A percentile compares a stretch with the other conserved stretches of the same genome.
These are phyloP conservation scores for Amphichorda felina DNA, from an alignment of 2,329 filamentous ascomycete species.

Conservation along the genomic window DNA sequence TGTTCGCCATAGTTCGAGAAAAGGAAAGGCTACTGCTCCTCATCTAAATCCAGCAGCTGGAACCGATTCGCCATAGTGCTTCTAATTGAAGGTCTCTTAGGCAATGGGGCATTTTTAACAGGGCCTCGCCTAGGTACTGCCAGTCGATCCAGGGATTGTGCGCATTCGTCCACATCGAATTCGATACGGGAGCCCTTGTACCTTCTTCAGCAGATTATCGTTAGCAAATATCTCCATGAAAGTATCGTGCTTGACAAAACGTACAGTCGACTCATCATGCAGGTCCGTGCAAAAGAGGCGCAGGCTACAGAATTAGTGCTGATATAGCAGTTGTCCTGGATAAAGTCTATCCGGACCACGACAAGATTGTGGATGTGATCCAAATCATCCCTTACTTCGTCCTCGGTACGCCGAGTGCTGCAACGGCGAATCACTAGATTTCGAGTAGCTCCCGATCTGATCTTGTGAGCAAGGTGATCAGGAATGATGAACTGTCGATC, in stretches of 20 bases:
- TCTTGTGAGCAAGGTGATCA: constrained; percentile 50
- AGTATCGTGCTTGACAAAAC: constrained; percentile 9
- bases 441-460: constrained; percentile 55
- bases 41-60: constrained; percentile 41
- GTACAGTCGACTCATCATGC: constrained; percentile 56
- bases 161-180: constrained; percentile 64
- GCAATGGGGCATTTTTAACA: constrained; percentile 6
- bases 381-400: constrained; percentile 57
- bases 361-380: constrained; percentile 74
- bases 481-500: constrained; percentile 58
- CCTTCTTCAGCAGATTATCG: constrained; percentile 28
- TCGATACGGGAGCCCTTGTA: constrained; percentile 64
- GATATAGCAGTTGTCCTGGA: constrained; percentile 49
- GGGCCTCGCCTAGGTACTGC: constrained; percentile 1
- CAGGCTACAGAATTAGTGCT: constrained; percentile 68
- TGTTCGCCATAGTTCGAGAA: no score
- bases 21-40: constrained; percentile 21
- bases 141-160: constrained; percentile 33
- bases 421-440: constrained; percentile 59
- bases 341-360: constrained; percentile 53
- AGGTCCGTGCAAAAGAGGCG: constrained; percentile 63
- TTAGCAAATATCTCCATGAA: constrained; percentile 7
- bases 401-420: constrained; percentile 45
- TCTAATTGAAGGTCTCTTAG: constrained; percentile 7
- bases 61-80: constrained; percentile 43